Evolutionary conservation across 1,284 basidiomycete species (phyloP).

Genomic region (Pisolithus thermaeus): DNA sequence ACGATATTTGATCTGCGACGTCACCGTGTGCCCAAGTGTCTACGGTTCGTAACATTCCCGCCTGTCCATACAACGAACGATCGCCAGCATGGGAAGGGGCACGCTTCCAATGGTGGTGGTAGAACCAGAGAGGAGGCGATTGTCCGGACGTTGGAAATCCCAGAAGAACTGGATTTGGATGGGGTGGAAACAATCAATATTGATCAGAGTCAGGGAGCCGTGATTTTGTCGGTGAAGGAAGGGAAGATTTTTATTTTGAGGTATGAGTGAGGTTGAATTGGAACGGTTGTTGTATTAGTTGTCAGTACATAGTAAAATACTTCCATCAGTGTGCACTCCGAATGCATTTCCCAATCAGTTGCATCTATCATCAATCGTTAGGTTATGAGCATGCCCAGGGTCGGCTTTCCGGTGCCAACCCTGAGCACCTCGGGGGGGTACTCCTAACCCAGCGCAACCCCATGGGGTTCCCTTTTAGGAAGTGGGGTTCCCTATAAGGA

Average conservation of each 20-base stretch:
- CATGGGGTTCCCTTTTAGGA: no score
- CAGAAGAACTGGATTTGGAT: slow-evolving; percentile 57
- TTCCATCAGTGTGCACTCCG: no score
- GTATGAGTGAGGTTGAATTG: slow-evolving; percentile 43
- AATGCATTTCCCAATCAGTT: neutral
- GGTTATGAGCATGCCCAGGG: no score
- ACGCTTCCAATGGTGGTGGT: neutral
- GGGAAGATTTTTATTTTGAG: slow-evolving; percentile 68
- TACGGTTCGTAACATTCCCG: slow-evolving; percentile 67
- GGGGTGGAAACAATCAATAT: slow-evolving; percentile 69
- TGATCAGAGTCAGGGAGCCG: slow-evolving; percentile 69
- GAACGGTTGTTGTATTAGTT: neutral
- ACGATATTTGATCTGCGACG: slow-evolving; percentile 22
- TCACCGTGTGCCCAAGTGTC: slow-evolving; percentile 40
- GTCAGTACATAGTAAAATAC: no score
- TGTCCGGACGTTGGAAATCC: slow-evolving; percentile 57
- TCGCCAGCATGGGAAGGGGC: slow-evolving; percentile 13
- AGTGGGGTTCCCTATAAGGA: no score
- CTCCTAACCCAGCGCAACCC: no score
- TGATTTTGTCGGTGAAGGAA: slow-evolving; percentile 60
- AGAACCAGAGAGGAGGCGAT: slow-evolving; percentile 34
- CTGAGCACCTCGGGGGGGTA: no score
- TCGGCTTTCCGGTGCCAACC: no score
- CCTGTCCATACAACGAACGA: slow-evolving; percentile 35
- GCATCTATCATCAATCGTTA: no score